Conservation (phyloP, 1,284 basidiomycete genomes). For the Ceratobasidium sp. region DNA sequence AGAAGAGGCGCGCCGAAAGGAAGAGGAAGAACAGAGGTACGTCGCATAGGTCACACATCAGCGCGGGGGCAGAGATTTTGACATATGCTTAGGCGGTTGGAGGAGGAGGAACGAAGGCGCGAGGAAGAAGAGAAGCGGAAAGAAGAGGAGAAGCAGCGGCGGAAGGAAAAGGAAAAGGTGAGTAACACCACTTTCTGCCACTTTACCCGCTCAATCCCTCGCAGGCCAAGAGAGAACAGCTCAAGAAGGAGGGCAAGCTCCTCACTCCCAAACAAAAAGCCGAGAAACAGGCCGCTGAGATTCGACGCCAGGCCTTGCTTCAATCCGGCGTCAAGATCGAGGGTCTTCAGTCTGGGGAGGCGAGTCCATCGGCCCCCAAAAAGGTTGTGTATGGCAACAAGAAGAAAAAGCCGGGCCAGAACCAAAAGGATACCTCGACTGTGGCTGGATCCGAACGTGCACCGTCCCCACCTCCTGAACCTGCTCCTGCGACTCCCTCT, state of each 20-base stretch:
- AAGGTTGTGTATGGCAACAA: conserved; percentile 82
- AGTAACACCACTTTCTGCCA: conserved; percentile 35
- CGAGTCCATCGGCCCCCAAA: conserved; percentile 60
- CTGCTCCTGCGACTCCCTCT: conserved; percentile 55
- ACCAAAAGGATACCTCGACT: conserved; percentile 46
- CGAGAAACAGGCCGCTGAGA: conserved; percentile 89
- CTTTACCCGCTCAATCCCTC: conserved; percentile 38
- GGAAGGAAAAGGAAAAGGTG: conserved; percentile 92
- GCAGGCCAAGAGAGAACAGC: conserved; percentile 80
- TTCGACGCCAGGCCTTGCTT: conserved; percentile 88
- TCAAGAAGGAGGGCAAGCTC: conserved; percentile 88
- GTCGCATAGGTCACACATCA: neutral
- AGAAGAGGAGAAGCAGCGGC: conserved; percentile 83
- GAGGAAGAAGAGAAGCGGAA: conserved; percentile 78
- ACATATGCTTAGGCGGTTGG: conserved; percentile 60
- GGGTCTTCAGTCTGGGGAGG: conserved; percentile 71
- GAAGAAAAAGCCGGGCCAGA: conserved; percentile 73
- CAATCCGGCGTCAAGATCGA: conserved; percentile 90
- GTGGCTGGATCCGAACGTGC: conserved; percentile 48
- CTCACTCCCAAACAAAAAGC: conserved; percentile 97
- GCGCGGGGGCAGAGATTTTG: neutral
- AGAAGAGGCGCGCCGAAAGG: conserved; percentile 72
- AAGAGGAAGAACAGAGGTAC: conserved; percentile 71
- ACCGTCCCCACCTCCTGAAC: conserved; percentile 51
- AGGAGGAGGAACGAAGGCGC: conserved; percentile 80